phyloP scores from a whole-genome alignment of 176 grass and related monocot species.

The Avena insularis region DNA sequence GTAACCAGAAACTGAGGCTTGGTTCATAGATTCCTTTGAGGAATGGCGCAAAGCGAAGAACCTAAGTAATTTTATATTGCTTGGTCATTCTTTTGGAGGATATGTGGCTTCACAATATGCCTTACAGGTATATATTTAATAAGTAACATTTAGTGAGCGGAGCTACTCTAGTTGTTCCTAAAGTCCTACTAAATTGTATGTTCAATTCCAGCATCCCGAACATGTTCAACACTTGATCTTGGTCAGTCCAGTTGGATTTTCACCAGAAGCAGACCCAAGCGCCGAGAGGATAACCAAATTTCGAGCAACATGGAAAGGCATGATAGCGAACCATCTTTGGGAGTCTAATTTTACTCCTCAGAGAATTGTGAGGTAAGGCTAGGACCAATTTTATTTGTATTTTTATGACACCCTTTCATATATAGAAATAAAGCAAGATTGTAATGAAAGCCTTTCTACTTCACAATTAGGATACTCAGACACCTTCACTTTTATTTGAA shows the following conservation, averaged over 20 bases:
- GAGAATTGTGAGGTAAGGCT: constrained; percentile 70
- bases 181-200: constrained; percentile 38
- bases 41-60: constrained; percentile 98
- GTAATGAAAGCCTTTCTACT: no score
- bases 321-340: constrained; percentile 82
- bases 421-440: no score
- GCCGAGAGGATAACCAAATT: constrained; percentile 75
- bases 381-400: constrained; percentile 17
- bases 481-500: no score
- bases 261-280: constrained; percentile 70
- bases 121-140: constrained; percentile 61
- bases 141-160: not conserved
- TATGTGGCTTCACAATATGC: constrained; percentile 94
- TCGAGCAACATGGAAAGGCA: constrained; percentile 49
- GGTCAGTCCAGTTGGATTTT: constrained; percentile 88
- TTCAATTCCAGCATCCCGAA: constrained; percentile 81
- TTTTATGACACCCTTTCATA: not conserved
- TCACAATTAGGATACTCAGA: no score
- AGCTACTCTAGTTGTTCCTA: not conserved
- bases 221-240: constrained; percentile 91
- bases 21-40: constrained; percentile 97
- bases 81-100: constrained; percentile 97
- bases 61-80: constrained; percentile 88
- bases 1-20: constrained; percentile 87
- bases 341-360: constrained; percentile 96